Conservation (phyloP, 2,329 filamentous ascomycete species). For the Talaromyces sp. region DNA sequence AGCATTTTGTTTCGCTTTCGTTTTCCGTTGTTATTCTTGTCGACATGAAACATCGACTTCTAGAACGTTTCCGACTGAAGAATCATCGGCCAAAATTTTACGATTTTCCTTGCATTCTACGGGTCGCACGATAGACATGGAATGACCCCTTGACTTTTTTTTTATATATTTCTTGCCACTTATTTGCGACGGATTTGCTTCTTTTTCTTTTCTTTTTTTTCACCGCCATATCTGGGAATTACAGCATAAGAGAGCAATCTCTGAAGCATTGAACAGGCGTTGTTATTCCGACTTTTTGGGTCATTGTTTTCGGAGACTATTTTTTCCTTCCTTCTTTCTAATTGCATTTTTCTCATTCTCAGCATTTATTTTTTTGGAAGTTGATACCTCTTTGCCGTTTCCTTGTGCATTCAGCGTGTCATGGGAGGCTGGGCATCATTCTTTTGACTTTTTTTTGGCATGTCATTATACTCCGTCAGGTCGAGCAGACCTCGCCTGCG, state of each 20-base stretch:
- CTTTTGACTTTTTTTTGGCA: background rate
- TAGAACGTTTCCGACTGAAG: background rate
- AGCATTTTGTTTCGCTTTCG: conserved; percentile 9
- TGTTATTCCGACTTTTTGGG: conserved; percentile 4
- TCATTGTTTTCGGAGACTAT: background rate
- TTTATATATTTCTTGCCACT: conserved; percentile 14
- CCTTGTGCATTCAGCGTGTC: conserved; percentile 8
- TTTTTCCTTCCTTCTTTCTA: conserved; percentile 9
- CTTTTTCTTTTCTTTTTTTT: conserved; percentile 1
- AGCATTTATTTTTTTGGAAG: conserved; percentile 1
- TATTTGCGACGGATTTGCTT: conserved; percentile 10
- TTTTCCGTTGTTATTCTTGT: background rate
- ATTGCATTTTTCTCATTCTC: conserved; percentile 7
- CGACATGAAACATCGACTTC: background rate
- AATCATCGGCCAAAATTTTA: conserved; percentile 17
- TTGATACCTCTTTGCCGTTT: conserved; percentile 2
- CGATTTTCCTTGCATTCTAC: conserved; percentile 27
- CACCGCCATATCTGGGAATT: background rate
- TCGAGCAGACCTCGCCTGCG: background rate
- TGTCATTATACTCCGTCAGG: background rate
- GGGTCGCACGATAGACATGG: conserved; percentile 37
- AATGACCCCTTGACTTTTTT: conserved; percentile 13
- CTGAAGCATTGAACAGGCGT: conserved; percentile 12
- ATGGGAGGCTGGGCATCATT: conserved; percentile 8
- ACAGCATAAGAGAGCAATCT: conserved; percentile 1